These are phyloP conservation scores for Pelargonium australe DNA, from an alignment of 441 rosid species.

Conservation along the genomic window DNA sequence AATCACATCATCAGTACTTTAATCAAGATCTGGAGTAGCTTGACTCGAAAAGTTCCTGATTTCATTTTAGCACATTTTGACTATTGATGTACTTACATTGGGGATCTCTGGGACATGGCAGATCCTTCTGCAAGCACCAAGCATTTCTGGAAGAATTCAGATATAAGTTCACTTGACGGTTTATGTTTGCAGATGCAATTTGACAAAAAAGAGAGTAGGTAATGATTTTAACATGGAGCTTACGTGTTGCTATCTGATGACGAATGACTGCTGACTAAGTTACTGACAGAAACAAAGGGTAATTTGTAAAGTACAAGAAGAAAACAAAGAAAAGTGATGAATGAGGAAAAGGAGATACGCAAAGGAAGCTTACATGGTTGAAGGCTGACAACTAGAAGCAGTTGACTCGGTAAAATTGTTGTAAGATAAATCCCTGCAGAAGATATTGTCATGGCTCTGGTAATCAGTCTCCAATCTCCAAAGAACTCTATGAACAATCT, in stretches of 20 bases:
- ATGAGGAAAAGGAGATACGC: background rate
- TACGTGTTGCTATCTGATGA: slow-evolving; percentile 41
- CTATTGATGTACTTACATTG: slow-evolving; percentile 31
- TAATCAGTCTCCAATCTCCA: too few species aligned
- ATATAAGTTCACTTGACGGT: too few species aligned
- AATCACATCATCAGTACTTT: background rate
- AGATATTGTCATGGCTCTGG: background rate
- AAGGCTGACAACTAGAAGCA: slow-evolving; percentile 33
- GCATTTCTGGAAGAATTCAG: slow-evolving; percentile 32
- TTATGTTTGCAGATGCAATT: too few species aligned
- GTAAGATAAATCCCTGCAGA: slow-evolving; percentile 75
- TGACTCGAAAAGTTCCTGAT: too few species aligned
- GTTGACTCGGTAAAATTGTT: slow-evolving; percentile 59
- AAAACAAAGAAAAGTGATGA: background rate
- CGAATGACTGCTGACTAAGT: slow-evolving; percentile 51
- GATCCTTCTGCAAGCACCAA: slow-evolving; percentile 63
- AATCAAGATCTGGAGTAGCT: background rate
- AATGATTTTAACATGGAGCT: slow-evolving; percentile 20
- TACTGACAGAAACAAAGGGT: slow-evolving; percentile 35
- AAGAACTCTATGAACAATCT: too few species aligned
- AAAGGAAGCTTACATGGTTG: slow-evolving; percentile 41
- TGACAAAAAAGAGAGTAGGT: slow-evolving; percentile 10
- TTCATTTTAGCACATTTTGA: too few species aligned
- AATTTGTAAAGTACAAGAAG: background rate
- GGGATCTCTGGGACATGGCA: slow-evolving; percentile 44